Evolutionary conservation across 2,329 filamentous ascomycete species (phyloP).

Genomic region (Trichoderma lentiforme): DNA sequence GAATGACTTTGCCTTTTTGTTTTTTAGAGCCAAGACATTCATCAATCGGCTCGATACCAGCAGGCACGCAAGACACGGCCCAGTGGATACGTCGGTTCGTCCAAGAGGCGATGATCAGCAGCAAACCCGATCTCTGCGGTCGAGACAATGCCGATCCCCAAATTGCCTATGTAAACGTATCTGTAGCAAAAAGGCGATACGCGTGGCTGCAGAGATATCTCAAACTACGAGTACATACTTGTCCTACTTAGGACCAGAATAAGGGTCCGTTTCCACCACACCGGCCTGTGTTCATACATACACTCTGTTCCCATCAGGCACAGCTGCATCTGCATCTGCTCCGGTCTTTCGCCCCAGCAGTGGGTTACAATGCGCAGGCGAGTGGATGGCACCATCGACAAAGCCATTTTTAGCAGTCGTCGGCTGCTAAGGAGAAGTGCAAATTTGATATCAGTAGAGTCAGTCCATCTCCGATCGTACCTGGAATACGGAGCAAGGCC

Average conservation of each 20-base stretch:
- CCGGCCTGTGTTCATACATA: not conserved
- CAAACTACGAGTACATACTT: not conserved
- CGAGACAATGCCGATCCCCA: not conserved
- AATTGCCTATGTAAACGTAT: not conserved
- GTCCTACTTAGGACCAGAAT: not conserved
- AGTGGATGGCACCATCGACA: not conserved
- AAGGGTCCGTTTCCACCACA: not conserved
- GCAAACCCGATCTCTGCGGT: conserved; percentile 4
- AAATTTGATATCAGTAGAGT: not conserved
- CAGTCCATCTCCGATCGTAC: conserved; percentile 10
- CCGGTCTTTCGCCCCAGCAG: not conserved
- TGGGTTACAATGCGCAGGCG: not conserved
- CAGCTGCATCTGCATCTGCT: not conserved
- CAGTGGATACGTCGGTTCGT: conserved; percentile 1
- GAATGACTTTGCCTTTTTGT: not conserved
- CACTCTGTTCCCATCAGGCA: not conserved
- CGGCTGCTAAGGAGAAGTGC: not conserved
- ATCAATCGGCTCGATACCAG: not conserved
- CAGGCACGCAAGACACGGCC: not conserved
- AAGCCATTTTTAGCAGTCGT: not conserved
- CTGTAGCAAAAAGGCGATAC: not conserved
- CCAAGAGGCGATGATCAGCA: conserved; percentile 11
- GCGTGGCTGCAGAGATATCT: not conserved
- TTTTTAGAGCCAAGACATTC: not conserved
- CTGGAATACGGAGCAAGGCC: not conserved